A percentile compares a stretch with the other conserved stretches of the same genome.
Conservation (phyloP, 1,284 basidiomycete genomes). For the Leccinum griseonigrum region DNA sequence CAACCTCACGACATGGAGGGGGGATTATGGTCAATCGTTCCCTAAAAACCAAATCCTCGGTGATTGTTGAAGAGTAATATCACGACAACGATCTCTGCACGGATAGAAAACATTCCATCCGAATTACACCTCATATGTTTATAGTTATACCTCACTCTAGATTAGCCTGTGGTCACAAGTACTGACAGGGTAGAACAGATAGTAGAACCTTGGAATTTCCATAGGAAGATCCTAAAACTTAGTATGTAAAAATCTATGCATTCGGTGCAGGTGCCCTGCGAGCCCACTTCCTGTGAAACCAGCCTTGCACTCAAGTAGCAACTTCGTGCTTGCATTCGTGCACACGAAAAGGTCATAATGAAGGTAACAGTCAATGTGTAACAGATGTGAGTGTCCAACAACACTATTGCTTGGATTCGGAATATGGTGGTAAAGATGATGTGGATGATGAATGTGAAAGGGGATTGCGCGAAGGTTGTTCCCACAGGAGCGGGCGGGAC, state of each 20-base stretch:
- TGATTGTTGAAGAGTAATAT: constrained; percentile 24
- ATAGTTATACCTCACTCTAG: not conserved
- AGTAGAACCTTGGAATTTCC: not conserved
- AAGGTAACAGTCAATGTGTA: constrained; percentile 24
- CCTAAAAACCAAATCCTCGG: constrained; percentile 33
- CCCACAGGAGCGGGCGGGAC: constrained; percentile 19
- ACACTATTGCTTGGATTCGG: constrained; percentile 27
- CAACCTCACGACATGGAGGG: constrained; percentile 41
- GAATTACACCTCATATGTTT: not conserved
- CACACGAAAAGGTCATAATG: constrained; percentile 6
- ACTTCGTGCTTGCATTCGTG: not conserved
- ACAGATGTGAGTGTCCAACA: constrained; percentile 19
- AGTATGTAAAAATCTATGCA: too few relatives aligned
- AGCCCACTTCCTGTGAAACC: not conserved
- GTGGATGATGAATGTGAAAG: constrained; percentile 33
- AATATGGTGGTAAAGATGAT: constrained; percentile 31
- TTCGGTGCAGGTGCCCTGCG: not conserved
- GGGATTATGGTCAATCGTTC: constrained; percentile 33
- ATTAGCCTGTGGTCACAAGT: not conserved
- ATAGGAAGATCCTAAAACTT: not conserved
- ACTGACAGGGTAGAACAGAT: not conserved
- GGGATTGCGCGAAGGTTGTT: constrained; percentile 13
- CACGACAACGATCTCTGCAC: not conserved
- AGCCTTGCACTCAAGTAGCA: not conserved
- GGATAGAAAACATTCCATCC: not conserved